phyloP scores from a whole-genome alignment of 2,329 filamentous ascomycete genomes.

The Clathrospora elynae region DNA sequence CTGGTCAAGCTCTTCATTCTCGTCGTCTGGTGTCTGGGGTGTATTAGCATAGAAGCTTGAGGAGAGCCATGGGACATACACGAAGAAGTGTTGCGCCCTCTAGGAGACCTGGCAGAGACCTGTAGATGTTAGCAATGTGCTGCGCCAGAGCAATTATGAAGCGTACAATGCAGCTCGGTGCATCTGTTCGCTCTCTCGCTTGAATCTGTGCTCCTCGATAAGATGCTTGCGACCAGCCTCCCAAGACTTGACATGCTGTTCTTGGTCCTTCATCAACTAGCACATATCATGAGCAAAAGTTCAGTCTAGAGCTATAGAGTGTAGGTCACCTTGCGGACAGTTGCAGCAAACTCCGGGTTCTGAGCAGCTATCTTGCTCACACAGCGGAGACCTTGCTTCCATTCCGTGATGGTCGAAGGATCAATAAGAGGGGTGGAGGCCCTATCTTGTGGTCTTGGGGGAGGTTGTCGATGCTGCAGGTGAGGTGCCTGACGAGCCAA shows the following conservation, averaged over 20 bases:
- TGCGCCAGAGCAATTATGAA: neutral
- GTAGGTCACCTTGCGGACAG: conserved; percentile 48
- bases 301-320: no score
- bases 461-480: conserved; percentile 21
- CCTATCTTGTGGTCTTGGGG: conserved; percentile 22
- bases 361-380: conserved; percentile 54
- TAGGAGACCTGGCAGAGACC: conserved; percentile 37
- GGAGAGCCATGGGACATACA: conserved; percentile 12
- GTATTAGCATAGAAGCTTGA: neutral
- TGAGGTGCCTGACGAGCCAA: conserved; percentile 21
- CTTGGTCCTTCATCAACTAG: conserved; percentile 66
- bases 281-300: conserved; percentile 15
- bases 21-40: conserved; percentile 52
- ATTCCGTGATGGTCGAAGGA: conserved; percentile 55
- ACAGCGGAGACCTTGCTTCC: conserved; percentile 54
- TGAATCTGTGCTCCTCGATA: conserved; percentile 56
- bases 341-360: conserved; percentile 50
- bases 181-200: conserved; percentile 59
- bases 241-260: conserved; percentile 67
- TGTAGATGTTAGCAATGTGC: conserved; percentile 14
- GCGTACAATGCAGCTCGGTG: conserved; percentile 61
- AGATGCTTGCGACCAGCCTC: conserved; percentile 59
- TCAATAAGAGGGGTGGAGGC: conserved; percentile 45
- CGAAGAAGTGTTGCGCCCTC: conserved; percentile 29
- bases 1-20: conserved; percentile 60